phyloP scores from a whole-genome alignment of 352 stramenopile genomes.

The Lagenidium sp. region DNA sequence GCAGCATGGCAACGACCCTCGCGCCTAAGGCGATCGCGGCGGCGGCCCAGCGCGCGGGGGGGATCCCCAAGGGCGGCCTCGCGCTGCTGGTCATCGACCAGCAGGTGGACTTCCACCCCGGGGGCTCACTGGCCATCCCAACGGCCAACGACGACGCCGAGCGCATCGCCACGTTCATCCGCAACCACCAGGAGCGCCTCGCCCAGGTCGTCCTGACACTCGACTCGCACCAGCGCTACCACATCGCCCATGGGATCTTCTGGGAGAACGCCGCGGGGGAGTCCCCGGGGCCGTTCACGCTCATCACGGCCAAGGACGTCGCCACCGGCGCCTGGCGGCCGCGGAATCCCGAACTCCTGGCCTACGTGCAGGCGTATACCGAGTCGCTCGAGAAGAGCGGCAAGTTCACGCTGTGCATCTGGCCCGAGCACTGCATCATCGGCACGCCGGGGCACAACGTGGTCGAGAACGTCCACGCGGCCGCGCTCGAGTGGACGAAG shows the following conservation, averaged over 20 bases:
- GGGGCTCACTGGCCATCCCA: conserved; percentile 92
- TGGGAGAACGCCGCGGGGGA: conserved; percentile 72
- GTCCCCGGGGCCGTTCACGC: conserved; percentile 87
- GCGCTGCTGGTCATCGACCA: conserved; percentile 85
- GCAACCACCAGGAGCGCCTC: conserved; percentile 39
- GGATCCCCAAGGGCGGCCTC: conserved; percentile 29
- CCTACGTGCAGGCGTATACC: conserved; percentile 90
- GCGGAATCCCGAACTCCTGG: conserved; percentile 48
- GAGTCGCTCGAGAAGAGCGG: conserved; percentile 74
- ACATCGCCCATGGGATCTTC: conserved; percentile 94
- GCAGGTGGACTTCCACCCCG: conserved; percentile 95
- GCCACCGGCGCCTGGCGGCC: conserved; percentile 40
- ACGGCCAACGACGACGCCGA: conserved; percentile 83
- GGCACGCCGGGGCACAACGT: conserved; percentile 87
- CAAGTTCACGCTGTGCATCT: conserved; percentile 93
- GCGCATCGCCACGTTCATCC: conserved; percentile 87
- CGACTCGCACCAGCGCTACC: conserved; percentile 93
- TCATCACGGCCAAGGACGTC: conserved; percentile 86
- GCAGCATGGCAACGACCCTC: background rate
- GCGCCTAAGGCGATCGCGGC: too few relatives aligned
- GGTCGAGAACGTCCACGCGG: conserved; percentile 70
- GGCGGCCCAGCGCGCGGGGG: conserved; percentile 1
- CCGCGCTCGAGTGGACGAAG: conserved; percentile 83
- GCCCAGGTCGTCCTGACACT: conserved; percentile 92
- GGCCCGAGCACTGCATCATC: conserved; percentile 96